These are phyloP conservation scores for Vanrija humicola DNA, from an alignment of 1,284 basidiomycete genomes.

Conservation along the genomic window DNA sequence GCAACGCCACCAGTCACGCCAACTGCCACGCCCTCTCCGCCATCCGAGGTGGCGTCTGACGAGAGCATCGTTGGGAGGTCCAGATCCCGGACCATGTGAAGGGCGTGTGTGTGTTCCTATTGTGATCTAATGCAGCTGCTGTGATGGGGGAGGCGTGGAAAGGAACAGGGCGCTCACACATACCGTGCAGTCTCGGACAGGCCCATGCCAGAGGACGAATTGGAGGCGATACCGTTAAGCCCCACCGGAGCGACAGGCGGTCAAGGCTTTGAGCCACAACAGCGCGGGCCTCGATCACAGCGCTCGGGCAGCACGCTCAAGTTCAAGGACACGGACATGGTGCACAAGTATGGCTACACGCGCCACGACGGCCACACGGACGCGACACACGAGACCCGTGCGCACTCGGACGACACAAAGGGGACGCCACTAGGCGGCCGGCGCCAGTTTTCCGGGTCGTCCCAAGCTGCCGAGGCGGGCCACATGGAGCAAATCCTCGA, in stretches of 20 bases:
- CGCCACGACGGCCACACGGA: slow-evolving; percentile 21
- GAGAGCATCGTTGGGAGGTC: background rate
- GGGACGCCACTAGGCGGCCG: background rate
- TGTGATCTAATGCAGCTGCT: background rate
- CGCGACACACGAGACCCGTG: slow-evolving; percentile 28
- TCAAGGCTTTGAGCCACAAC: background rate
- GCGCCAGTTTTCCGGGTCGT: no score
- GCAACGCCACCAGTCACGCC: no score
- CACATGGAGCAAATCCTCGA: no score
- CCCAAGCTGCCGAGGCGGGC: no score
- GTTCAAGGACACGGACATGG: slow-evolving; percentile 46
- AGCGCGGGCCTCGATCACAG: background rate
- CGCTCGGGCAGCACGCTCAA: slow-evolving; percentile 32
- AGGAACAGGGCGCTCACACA: no score
- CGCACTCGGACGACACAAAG: slow-evolving; percentile 11
- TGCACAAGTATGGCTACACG: slow-evolving; percentile 46
- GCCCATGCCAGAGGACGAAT: slow-evolving; percentile 42
- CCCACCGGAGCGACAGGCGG: background rate
- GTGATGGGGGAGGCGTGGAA: no score
- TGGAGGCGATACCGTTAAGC: slow-evolving; percentile 34
- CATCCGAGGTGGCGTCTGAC: background rate
- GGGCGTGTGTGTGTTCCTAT: no score
- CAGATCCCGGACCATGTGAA: no score
- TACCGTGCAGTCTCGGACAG: slow-evolving; percentile 38
- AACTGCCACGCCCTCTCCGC: no score